Percentiles rank a stretch among this genome's conserved stretches.
phyloP scores from a whole-genome alignment of 2,329 filamentous ascomycete species.

The Coniochaeta prunicola region DNA sequence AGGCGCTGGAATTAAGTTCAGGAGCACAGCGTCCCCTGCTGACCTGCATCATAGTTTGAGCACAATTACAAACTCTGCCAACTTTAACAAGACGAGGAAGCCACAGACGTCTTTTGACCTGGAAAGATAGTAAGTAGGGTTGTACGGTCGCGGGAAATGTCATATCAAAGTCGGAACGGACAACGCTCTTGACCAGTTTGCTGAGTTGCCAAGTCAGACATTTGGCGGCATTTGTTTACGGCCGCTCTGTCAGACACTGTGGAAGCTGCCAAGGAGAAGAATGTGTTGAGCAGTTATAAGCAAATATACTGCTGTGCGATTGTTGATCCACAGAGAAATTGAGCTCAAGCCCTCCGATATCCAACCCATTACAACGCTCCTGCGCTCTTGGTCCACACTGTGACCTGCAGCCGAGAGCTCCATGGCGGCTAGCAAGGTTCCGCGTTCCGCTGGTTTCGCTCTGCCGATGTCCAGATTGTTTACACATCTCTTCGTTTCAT shows the following conservation, averaged over 20 bases:
- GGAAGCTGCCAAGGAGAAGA: slow-evolving; percentile 13
- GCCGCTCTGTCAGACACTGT: slow-evolving; percentile 11
- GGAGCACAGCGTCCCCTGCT: neutral
- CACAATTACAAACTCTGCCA: neutral
- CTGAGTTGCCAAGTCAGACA: neutral
- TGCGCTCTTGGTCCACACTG: neutral
- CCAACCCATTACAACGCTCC: neutral
- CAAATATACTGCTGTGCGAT: slow-evolving; percentile 15
- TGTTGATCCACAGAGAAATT: slow-evolving; percentile 13
- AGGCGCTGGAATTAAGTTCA: neutral
- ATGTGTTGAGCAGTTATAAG: neutral
- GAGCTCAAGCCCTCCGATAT: slow-evolving; percentile 7
- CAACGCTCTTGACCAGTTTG: slow-evolving; percentile 11
- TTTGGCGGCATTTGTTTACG: slow-evolving; percentile 1
- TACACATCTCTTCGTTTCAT: neutral
- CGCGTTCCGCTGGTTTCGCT: neutral
- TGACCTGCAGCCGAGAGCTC: neutral
- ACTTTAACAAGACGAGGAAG: neutral
- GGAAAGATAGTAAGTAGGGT: neutral
- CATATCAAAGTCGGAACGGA: neutral
- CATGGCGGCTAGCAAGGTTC: neutral
- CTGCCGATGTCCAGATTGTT: neutral
- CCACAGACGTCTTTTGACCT: neutral
- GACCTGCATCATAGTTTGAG: neutral
- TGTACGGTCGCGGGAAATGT: neutral